These are phyloP conservation scores for Fusarium nisikadoi DNA, from an alignment of 2,329 filamentous ascomycete species.

Conservation along the genomic window DNA sequence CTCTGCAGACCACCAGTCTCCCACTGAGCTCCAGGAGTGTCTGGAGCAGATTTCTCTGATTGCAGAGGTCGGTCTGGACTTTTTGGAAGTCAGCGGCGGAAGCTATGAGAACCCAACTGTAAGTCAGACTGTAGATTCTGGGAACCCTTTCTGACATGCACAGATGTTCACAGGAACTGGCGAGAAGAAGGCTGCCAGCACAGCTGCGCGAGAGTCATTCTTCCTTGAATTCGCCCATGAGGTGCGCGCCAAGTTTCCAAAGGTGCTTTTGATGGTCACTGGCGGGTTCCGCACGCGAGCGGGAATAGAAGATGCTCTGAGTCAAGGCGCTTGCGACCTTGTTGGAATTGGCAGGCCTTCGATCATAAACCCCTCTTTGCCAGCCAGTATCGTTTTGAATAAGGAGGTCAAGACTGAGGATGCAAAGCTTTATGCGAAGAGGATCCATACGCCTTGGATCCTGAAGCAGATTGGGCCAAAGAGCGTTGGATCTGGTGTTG, in stretches of 20 bases:
- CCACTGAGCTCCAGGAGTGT: slow-evolving; percentile 58
- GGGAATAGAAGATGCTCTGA: slow-evolving; percentile 55
- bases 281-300: slow-evolving; percentile 68
- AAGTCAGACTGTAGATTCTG: background rate
- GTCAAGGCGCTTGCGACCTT: slow-evolving; percentile 53
- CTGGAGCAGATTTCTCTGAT: slow-evolving; percentile 68
- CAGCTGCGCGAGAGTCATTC: slow-evolving; percentile 70
- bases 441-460: slow-evolving; percentile 25
- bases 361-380: slow-evolving; percentile 51
- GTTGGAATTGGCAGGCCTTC: slow-evolving; percentile 55
- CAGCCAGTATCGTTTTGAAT: slow-evolving; percentile 43
- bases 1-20: slow-evolving; percentile 65
- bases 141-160: background rate
- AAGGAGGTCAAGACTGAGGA: slow-evolving; percentile 27
- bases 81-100: slow-evolving; percentile 75
- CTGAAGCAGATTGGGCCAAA: slow-evolving; percentile 28
- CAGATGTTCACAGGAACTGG: slow-evolving; percentile 50
- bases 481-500: slow-evolving; percentile 31
- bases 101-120: slow-evolving; percentile 65
- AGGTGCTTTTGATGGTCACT: slow-evolving; percentile 65
- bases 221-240: slow-evolving; percentile 73
- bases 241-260: slow-evolving; percentile 57
- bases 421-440: slow-evolving; percentile 16
- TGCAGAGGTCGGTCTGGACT: slow-evolving; percentile 65
- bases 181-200: slow-evolving; percentile 46